Conservation (phyloP, 1,284 basidiomycete species). For the Polyporus tsugae region DNA sequence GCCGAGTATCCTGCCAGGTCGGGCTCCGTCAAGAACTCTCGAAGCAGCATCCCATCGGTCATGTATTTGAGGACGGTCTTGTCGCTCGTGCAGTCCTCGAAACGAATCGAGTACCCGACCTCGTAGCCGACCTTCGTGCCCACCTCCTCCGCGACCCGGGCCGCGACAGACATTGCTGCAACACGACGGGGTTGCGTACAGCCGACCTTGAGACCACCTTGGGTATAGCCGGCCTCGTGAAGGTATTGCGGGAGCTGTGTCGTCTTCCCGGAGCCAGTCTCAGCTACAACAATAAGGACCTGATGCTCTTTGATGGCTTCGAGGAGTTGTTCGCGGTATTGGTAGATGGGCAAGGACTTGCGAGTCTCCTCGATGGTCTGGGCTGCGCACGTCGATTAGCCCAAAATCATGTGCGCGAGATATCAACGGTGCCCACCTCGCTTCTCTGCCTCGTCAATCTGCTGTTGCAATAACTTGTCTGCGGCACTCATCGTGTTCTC, state of each 20-base stretch:
- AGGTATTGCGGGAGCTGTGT: constrained; percentile 98
- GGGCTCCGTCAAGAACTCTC: constrained; percentile 96
- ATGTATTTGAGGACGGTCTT: constrained; percentile 98
- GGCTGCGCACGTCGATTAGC: constrained; percentile 52
- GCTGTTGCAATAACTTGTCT: constrained; percentile 85
- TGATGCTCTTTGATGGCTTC: constrained; percentile 92
- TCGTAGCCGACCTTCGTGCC: constrained; percentile 96
- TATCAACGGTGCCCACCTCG: constrained; percentile 66
- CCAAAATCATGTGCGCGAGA: too few relatives aligned
- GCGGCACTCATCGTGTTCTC: constrained; percentile 81
- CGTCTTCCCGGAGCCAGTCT: constrained; percentile 97
- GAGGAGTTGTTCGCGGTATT: constrained; percentile 87
- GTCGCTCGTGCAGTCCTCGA: constrained; percentile 99
- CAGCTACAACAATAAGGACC: constrained; percentile 91
- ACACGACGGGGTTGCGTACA: constrained; percentile 99
- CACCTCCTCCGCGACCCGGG: constrained; percentile 99
- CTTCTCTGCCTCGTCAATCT: constrained; percentile 93
- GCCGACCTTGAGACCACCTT: constrained; percentile 89
- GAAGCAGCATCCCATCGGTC: constrained; percentile 98
- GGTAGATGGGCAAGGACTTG: constrained; percentile 91
- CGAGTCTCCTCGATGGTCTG: constrained; percentile 90
- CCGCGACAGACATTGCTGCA: constrained; percentile 99
- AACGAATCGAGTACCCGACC: constrained; percentile 98
- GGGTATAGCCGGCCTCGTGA: constrained; percentile 96
- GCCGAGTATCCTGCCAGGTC: constrained; percentile 93